These are phyloP conservation scores for Mycena filopes DNA, from an alignment of 768 basidiomycete genomes.

Conservation along the genomic window DNA sequence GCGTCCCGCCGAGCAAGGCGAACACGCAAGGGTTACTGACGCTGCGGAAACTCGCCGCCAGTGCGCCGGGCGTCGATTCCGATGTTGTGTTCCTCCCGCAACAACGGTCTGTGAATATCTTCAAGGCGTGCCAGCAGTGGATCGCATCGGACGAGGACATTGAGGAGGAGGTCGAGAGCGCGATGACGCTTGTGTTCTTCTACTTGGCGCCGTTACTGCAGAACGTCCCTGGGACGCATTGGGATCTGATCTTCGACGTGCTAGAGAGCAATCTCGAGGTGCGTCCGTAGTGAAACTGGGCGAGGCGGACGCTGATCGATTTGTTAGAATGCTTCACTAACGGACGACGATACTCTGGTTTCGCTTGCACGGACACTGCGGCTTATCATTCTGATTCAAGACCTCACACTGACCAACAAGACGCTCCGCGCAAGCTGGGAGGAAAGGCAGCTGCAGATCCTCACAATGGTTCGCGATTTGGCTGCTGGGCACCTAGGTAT, in stretches of 20 bases:
- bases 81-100: constrained; percentile 88
- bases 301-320: neutral
- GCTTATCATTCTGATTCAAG: constrained; percentile 74
- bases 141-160: constrained; percentile 69
- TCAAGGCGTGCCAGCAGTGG: constrained; percentile 91
- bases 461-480: constrained; percentile 71
- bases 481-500: constrained; percentile 65
- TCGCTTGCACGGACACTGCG: constrained; percentile 76
- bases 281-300: constrained; percentile 26
- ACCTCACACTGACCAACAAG: constrained; percentile 79
- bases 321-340: constrained; percentile 65
- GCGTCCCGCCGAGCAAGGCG: constrained; percentile 70
- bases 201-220: constrained; percentile 90
- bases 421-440: constrained; percentile 76
- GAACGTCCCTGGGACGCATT: constrained; percentile 86
- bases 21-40: constrained; percentile 74
- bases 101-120: constrained; percentile 84
- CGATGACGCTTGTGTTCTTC: constrained; percentile 77
- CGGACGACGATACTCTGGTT: constrained; percentile 67
- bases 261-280: constrained; percentile 92
- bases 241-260: constrained; percentile 93
- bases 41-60: constrained; percentile 74
- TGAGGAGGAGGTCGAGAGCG: constrained; percentile 82
- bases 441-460: constrained; percentile 59
- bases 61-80: constrained; percentile 82